Evolutionary conservation across 2,329 filamentous ascomycete species (phyloP).

Genomic region (Monilinia vaccinii-corymbosi): DNA sequence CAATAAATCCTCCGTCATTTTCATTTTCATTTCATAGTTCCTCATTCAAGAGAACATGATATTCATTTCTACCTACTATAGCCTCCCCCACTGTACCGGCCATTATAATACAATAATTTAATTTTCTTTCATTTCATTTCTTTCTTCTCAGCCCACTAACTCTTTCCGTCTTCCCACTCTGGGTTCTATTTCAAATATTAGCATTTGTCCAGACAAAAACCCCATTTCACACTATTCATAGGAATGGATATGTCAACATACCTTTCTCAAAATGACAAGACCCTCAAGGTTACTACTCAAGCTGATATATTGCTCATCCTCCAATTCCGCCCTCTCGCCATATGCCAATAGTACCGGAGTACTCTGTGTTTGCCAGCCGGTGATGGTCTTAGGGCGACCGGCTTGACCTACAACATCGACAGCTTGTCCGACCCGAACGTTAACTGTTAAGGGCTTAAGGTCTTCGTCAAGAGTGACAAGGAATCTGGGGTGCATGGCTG

Average conservation of each 20-base stretch:
- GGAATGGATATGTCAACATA: slow-evolving; percentile 36
- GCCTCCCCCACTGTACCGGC: neutral
- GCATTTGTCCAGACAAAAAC: neutral
- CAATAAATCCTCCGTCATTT: slow-evolving; percentile 18
- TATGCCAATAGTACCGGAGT: slow-evolving; percentile 94
- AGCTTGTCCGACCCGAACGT: slow-evolving; percentile 93
- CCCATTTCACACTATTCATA: no score
- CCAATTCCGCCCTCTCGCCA: slow-evolving; percentile 90
- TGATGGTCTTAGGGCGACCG: slow-evolving; percentile 96
- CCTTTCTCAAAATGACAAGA: slow-evolving; percentile 93
- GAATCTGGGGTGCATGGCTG: slow-evolving; percentile 94
- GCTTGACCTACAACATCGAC: slow-evolving; percentile 97
- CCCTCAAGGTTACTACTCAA: slow-evolving; percentile 88
- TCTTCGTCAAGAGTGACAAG: slow-evolving; percentile 93
- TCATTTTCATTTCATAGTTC: slow-evolving; percentile 15
- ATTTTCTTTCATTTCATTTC: slow-evolving; percentile 18
- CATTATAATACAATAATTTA: slow-evolving; percentile 29
- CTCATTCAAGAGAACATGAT: slow-evolving; percentile 4
- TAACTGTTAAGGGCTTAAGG: slow-evolving; percentile 86
- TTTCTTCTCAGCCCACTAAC: slow-evolving; percentile 18
- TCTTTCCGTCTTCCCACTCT: slow-evolving; percentile 44
- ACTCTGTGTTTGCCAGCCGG: slow-evolving; percentile 98
- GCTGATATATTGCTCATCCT: slow-evolving; percentile 95
- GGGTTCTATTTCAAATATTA: slow-evolving; percentile 37
- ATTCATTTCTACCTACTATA: slow-evolving; percentile 17